Base-by-base conservation (phyloP, 768 basidiomycete species). In the Boletus sp. region DNA sequence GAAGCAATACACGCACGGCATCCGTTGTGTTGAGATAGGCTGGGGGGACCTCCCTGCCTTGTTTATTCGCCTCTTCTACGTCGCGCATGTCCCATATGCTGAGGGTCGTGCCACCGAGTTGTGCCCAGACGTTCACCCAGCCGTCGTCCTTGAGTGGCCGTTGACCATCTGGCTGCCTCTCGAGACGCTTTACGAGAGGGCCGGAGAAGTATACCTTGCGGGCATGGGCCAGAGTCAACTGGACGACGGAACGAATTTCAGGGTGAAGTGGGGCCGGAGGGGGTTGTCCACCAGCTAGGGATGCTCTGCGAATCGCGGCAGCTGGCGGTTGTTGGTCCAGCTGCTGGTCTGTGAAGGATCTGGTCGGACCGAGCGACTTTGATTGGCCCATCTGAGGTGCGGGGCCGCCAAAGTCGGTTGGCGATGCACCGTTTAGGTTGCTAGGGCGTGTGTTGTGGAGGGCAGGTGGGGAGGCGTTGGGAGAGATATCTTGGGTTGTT, bases 11-110 rank as follows among this genome's bases (percentile, higher is more conserved):
- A 83, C 91, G 73, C 69, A 92, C 90, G 45, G 90, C 89, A 74
- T 95, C 94, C 5, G 90, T 92, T 46, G 88, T 83, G 70, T 95
- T 95, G 65, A 93, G 79, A 72, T 94, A 95, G 1, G 84, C 78
- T 7, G 93, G 93, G 14, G 93, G 92, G 1, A 92, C 91, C 74
- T 94, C 89, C 60, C 73, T 84, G 15, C 90, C 90, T 64, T 85
- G 78, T 64, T 82, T 84, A 62, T 84, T 92, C 2, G 93, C 93
- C 67, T 88, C 89, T 60, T 93, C 86, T 54, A 95, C 86, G 64
- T 88, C 83, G 65, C 82, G 84, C 89, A 94, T 94, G 69, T 93
- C 91, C 93, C 93, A 95, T 42, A 94, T 79, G 64, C 90, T 92
- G 63, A 95, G 79, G 20, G 90, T 94, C 6, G 91, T 93, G 5